Evolutionary conservation across 305 asterid genomes (phyloP).

Genomic region (Fraxinus angustifolia): DNA sequence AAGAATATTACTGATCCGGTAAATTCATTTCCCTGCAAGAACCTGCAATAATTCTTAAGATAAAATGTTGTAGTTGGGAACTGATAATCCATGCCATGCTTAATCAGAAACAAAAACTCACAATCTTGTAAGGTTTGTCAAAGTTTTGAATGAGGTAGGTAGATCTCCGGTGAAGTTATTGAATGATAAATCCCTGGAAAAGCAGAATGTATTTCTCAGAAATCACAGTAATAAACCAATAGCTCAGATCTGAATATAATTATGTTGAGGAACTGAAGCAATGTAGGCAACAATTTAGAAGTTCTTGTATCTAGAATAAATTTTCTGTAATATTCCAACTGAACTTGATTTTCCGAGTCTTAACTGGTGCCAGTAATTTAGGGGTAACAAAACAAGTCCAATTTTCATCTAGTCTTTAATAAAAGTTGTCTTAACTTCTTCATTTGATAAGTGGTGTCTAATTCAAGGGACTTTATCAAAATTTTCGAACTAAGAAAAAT

Average conservation of each 20-base stretch:
- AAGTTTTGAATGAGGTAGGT: constrained; percentile 59
- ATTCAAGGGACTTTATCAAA: neutral
- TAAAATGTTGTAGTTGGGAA: neutral
- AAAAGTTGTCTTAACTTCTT: neutral
- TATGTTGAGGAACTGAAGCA: neutral
- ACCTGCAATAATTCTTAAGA: constrained; percentile 45
- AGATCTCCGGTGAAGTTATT: constrained; percentile 83
- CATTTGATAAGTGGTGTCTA: neutral
- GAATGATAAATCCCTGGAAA: constrained; percentile 76
- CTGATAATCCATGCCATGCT: constrained; percentile 1
- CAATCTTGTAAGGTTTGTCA: constrained; percentile 62
- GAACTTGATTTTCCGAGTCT: neutral
- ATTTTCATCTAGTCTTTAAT: neutral
- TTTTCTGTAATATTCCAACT: neutral
- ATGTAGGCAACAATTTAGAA: neutral
- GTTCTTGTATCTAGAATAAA: neutral
- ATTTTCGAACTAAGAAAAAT: neutral
- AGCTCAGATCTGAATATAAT: neutral
- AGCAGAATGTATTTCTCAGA: constrained; percentile 24
- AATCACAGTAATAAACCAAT: neutral
- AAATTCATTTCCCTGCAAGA: constrained; percentile 65
- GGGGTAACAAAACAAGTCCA: neutral
- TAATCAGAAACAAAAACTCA: constrained; percentile 37
- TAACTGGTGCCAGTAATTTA: neutral
- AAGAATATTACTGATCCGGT: constrained; percentile 78